Conservation (phyloP, 257 asterid genomes). For the Ajuga chamaepitys region DNA sequence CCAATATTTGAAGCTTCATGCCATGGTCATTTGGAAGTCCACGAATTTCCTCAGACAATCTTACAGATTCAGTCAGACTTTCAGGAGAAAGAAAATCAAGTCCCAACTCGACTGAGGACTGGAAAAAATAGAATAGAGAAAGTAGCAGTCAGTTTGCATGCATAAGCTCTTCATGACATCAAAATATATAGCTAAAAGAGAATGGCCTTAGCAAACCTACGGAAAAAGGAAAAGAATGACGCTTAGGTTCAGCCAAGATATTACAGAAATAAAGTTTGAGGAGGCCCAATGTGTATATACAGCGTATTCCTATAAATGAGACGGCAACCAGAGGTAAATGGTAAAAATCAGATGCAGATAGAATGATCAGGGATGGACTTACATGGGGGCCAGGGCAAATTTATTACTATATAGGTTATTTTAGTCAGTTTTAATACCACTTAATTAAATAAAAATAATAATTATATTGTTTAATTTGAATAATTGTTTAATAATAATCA, state of each 20-base stretch:
- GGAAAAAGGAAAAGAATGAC: background rate
- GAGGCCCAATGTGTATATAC: background rate
- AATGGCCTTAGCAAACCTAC: background rate
- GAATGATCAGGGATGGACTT: no score
- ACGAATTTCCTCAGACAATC: constrained; percentile 78
- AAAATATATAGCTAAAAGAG: background rate
- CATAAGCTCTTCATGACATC: background rate
- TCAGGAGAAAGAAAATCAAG: constrained; percentile 98
- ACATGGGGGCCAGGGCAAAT: no score
- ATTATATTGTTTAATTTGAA: no score
- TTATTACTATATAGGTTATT: no score
- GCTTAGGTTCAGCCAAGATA: background rate
- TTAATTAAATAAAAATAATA: no score
- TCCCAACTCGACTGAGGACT: constrained; percentile 91
- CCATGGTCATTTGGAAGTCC: constrained; percentile 86
- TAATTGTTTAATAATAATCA: no score
- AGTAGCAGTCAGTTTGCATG: constrained; percentile 1
- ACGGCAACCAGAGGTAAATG: background rate
- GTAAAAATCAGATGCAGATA: background rate
- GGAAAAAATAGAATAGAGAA: constrained; percentile 15
- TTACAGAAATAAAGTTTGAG: background rate
- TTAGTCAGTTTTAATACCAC: no score
- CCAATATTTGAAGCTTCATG: constrained; percentile 74
- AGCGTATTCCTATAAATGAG: background rate
- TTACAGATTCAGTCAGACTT: constrained; percentile 66